Evolutionary conservation across 345 rosid genomes (phyloP).

Genomic region (Citrus glauca): DNA sequence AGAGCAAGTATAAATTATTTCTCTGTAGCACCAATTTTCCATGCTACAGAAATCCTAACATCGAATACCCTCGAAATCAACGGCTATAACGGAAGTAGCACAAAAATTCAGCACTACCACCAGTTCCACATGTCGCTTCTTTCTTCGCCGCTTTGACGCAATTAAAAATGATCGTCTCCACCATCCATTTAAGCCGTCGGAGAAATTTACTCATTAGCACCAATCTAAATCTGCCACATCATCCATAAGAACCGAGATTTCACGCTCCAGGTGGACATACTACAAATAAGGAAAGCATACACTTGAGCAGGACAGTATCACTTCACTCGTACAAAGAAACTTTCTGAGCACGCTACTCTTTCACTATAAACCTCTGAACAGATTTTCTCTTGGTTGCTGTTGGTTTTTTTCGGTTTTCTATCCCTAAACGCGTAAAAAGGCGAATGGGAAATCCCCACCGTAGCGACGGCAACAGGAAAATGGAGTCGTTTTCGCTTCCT

Average conservation of each 20-base stretch:
- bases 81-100: not conserved
- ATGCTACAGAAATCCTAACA: not conserved
- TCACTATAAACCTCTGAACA: not conserved
- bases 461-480: not conserved
- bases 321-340: not conserved
- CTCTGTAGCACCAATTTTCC: not conserved
- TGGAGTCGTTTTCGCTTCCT: conserved; percentile 19
- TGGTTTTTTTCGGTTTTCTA: not conserved
- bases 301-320: not conserved
- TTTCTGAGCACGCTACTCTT: conserved; percentile 18
- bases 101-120: not conserved
- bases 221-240: conserved; percentile 7
- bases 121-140: not conserved
- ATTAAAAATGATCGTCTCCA: too few relatives aligned
- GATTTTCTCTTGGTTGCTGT: not conserved
- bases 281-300: not conserved
- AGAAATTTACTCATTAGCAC: not conserved
- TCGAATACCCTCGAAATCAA: not conserved
- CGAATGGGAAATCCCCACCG: not conserved
- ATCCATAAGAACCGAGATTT: not conserved
- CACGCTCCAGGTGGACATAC: not conserved
- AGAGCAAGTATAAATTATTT: too few relatives aligned
- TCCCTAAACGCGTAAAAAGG: too few relatives aligned
- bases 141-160: not conserved
- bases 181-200: not conserved